phyloP scores from a whole-genome alignment of 257 asterid species.

The Plantago elongata region DNA sequence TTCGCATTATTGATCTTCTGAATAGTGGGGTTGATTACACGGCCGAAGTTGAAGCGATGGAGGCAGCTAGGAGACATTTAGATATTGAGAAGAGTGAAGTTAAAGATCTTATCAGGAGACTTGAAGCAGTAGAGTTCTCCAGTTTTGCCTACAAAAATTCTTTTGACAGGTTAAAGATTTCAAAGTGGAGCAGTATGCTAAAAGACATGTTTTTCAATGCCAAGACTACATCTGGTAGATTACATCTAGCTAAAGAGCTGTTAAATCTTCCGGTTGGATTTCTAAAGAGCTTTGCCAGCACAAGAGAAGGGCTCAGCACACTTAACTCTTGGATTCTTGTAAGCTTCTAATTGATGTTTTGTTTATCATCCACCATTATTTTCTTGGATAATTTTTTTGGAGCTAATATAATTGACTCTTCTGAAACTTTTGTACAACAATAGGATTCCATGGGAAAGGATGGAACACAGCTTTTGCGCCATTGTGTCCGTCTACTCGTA shows the following conservation, averaged over 20 bases:
- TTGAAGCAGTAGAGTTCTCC: constrained; percentile 70
- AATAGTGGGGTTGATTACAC: constrained; percentile 70
- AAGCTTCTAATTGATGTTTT: constrained; percentile 22
- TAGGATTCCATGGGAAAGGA: constrained; percentile 99
- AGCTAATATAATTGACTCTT: constrained; percentile 12
- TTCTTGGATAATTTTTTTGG: constrained; percentile 21
- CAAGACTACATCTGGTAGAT: constrained; percentile 80
- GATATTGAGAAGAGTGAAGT: constrained; percentile 76
- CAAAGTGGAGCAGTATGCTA: constrained; percentile 22
- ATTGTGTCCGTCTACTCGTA: constrained; percentile 89
- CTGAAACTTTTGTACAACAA: constrained; percentile 19
- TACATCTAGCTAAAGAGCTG: constrained; percentile 82
- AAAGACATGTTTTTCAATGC: constrained; percentile 82
- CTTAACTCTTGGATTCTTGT: constrained; percentile 97
- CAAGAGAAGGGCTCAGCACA: constrained; percentile 75
- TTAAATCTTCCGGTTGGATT: constrained; percentile 82
- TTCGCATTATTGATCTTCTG: constrained; percentile 76
- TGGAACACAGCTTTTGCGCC: constrained; percentile 98
- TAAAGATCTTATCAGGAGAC: constrained; percentile 72
- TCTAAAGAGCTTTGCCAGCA: constrained; percentile 89
- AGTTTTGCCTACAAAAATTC: constrained; percentile 49
- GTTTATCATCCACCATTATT: constrained; percentile 12
- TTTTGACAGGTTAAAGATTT: constrained; percentile 37
- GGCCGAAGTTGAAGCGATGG: constrained; percentile 86
- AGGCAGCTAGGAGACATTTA: constrained; percentile 70